Evolutionary conservation across 164 flowering plant species (phyloP), one percentile per base, ranked within the genome.

Genomic region (Platanus orientalis): DNA sequence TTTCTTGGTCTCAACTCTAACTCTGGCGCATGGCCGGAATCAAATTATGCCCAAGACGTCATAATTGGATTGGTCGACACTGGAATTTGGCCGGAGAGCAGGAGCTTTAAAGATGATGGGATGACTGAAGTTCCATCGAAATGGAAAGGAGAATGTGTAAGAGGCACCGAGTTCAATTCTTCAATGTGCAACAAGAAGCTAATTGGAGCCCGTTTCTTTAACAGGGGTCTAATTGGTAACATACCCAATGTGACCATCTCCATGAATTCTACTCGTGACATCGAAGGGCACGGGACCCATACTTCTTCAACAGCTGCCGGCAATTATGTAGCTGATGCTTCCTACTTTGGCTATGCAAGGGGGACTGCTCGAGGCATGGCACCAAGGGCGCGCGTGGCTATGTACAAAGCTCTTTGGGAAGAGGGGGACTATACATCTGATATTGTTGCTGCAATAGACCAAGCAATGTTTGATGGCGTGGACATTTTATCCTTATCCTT

Each of bases 31-130:
- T 86, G 87, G 88, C 88, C 84, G 1, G 81, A 77, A 23, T 78
- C 89, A 1, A 29, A 72, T 4, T 81, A 64, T 44, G 90, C 87
- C 3, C 53, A 78, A 34, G 88, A 76, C 29, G 80, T 88, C 5
- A 83, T 90, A 44, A 53, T 86, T 9, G 95, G 91, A 0, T 65
- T 86, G 12, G 60, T 90, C 12, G 97, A 90, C 64, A 59, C 75
- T 0, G 95, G 92, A 0, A 58, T 88, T 1, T 86, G 92, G 94
- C 94, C 94, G 0, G 92, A 88, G 69, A 80, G 80, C 44, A 61
- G 40, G 4, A 83, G 95, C 79, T 86, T 70, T 62, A 76, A 61
- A 0, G 91, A 86, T 24, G 58, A 73, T 10, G 92, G 91, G 0
- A 76, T 90, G 82, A 7, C 71, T 0, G 51, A 68, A 2, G 40